Evolutionary conservation across 2,329 filamentous ascomycete species (phyloP), one percentile per base, ranked within the genome.

Genomic region (Xenoacremonium recifei): DNA sequence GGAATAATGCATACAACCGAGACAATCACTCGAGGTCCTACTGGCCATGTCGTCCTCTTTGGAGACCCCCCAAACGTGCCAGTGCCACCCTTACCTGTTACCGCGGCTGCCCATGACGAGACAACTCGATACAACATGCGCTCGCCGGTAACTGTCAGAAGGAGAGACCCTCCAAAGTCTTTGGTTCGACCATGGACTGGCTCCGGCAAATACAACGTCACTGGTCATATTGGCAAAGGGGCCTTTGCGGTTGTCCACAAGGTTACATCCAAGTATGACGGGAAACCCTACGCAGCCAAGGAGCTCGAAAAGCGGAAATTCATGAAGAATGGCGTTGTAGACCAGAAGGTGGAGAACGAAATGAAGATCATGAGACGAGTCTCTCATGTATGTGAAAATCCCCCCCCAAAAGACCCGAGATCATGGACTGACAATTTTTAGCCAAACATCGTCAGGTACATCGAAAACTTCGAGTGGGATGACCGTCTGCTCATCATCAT

Each of bases 171-270:
- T 7, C 45, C 47, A 32, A 61, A 67, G 17, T 4, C 7, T 19
- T 6, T 68, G 56, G 76, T 48, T 63, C 80, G 67, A 66, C 88
- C 71, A 75, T 96, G 89, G 92, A 84, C 82, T 48, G 93, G 93
- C 25, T 90, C 89, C 2, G 74, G 79, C 5, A 84, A 82, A 48
- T 99, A 97, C 68, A 95, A 95, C 58, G 83, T 89, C 18, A 80
- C 89, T 9, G 82, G 84, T 19, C 75, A 82, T 36, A 86, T 99
- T 49, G 93, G 93, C 33, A 93, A 93, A 63, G 93, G 93, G 5
- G 92, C 93, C 3, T 99, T 99, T 70, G 93, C 93, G 4, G 89
- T 85, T 0, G 93, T 99, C 2, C 92, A 96, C 67, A 89, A 90
- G 62, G 78, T 96, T 19, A 92, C 92, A 1, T 85, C 85, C 15